Evolutionary conservation across 257 asterid species (phyloP).

Genomic region (Solanum acaule): DNA sequence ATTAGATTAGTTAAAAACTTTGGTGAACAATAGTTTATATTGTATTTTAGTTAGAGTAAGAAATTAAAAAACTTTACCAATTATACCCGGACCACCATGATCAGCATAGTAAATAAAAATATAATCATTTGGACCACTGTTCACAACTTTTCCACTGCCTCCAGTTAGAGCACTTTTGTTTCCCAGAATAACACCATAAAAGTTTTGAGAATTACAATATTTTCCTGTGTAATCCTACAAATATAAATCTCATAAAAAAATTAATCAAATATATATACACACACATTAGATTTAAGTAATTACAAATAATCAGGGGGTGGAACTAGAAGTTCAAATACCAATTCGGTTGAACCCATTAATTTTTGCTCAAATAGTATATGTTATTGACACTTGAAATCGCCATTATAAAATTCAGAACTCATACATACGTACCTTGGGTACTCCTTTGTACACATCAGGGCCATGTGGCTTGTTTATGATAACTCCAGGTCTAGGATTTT

Average conservation of each 20-base stretch:
- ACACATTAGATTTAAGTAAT: neutral
- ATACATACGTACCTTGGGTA: conserved; percentile 30
- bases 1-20: neutral
- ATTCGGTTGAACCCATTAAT: neutral
- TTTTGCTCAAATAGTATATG: neutral
- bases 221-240: conserved; percentile 71
- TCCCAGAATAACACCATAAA: conserved; percentile 67
- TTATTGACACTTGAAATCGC: neutral
- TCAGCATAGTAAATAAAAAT: conserved; percentile 75
- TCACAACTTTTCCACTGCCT: conserved; percentile 86
- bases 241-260: neutral
- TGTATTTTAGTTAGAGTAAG: neutral
- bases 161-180: conserved; percentile 64
- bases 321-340: too few relatives aligned
- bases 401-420: neutral
- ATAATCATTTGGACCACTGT: conserved; percentile 81
- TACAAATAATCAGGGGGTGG: neutral
- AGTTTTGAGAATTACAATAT: conserved; percentile 55
- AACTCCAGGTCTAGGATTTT: conserved; percentile 82
- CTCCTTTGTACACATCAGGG: conserved; percentile 71
- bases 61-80: conserved; percentile 28
- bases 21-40: neutral
- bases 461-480: conserved; percentile 79
- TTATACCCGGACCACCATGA: conserved; percentile 87
- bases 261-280: neutral